These are phyloP conservation scores for Phlyctochytrium arcticum DNA, from an alignment of 192 early-diverging fungal genomes.

Conservation along the genomic window DNA sequence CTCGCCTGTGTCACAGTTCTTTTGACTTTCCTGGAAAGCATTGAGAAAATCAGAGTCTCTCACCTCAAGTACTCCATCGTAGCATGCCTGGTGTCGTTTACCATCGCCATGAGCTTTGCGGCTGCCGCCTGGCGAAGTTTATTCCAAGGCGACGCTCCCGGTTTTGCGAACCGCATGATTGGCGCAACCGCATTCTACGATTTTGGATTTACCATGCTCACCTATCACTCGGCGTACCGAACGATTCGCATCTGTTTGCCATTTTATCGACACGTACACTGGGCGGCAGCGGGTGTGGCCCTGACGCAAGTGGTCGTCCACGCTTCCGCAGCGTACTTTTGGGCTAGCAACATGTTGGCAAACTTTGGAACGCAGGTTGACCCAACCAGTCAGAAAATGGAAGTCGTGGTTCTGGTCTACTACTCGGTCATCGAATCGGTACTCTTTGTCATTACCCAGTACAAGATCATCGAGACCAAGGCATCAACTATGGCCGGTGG, in stretches of 20 bases:
- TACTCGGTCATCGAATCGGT: conserved; percentile 6
- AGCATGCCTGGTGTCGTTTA: neutral
- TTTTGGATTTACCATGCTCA: neutral
- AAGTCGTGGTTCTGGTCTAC: neutral
- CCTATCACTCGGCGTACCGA: conserved; percentile 1
- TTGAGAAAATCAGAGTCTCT: neutral
- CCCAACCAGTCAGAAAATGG: neutral
- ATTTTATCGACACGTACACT: neutral
- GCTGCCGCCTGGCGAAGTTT: neutral
- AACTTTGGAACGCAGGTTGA: conserved; percentile 6
- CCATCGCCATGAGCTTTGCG: neutral
- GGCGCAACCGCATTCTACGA: neutral
- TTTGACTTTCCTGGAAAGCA: neutral
- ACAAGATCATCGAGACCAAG: neutral
- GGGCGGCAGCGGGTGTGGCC: neutral
- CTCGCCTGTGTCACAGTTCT: neutral
- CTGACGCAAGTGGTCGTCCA: conserved; percentile 6
- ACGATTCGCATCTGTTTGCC: neutral
- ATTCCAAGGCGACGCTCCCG: neutral
- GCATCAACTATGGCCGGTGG: neutral
- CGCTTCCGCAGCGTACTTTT: neutral
- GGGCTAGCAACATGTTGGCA: neutral
- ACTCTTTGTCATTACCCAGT: conserved; percentile 5
- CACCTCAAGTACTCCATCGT: neutral
- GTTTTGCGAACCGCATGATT: conserved; percentile 5